Conservation (phyloP, 1,284 basidiomycete species). For the Trametes sp. region DNA sequence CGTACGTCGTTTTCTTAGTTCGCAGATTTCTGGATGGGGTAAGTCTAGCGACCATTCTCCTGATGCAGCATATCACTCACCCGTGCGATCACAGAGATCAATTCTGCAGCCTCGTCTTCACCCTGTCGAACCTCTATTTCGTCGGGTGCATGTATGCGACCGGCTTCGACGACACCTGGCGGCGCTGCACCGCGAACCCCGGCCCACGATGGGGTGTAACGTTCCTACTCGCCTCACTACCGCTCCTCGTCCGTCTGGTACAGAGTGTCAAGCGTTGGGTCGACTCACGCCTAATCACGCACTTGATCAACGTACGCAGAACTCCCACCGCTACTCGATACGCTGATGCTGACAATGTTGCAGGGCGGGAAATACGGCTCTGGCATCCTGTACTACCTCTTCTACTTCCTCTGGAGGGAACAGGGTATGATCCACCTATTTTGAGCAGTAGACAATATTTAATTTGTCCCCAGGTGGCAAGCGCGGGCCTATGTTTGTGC, state of each 20-base stretch:
- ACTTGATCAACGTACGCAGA: slow-evolving; percentile 76
- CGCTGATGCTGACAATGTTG: not conserved
- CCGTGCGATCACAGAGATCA: slow-evolving; percentile 69
- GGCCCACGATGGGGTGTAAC: slow-evolving; percentile 65
- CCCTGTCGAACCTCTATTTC: slow-evolving; percentile 76
- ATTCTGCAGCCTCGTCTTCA: slow-evolving; percentile 79
- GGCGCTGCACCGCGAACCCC: slow-evolving; percentile 43
- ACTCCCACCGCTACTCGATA: not conserved
- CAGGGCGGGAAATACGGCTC: slow-evolving; percentile 84
- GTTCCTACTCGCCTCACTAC: slow-evolving; percentile 64
- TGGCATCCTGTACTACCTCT: slow-evolving; percentile 68
- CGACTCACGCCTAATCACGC: slow-evolving; percentile 78
- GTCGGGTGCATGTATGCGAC: slow-evolving; percentile 76
- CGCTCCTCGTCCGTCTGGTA: slow-evolving; percentile 77
- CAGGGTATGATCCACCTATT: slow-evolving; percentile 50
- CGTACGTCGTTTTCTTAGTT: slow-evolving; percentile 53
- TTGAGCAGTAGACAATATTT: not conserved
- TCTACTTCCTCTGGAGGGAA: slow-evolving; percentile 80
- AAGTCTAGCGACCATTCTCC: slow-evolving; percentile 29
- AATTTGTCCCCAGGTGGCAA: slow-evolving; percentile 39
- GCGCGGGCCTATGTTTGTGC: slow-evolving; percentile 58
- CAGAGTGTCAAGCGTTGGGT: slow-evolving; percentile 89
- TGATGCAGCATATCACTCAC: slow-evolving; percentile 31
- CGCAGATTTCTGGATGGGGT: slow-evolving; percentile 87
- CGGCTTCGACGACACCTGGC: slow-evolving; percentile 60